Percentiles rank a stretch among this genome's conserved stretches.
phyloP scores from a whole-genome alignment of 495 filamentous ascomycete genomes.

The Lepidopterella palustris region DNA sequence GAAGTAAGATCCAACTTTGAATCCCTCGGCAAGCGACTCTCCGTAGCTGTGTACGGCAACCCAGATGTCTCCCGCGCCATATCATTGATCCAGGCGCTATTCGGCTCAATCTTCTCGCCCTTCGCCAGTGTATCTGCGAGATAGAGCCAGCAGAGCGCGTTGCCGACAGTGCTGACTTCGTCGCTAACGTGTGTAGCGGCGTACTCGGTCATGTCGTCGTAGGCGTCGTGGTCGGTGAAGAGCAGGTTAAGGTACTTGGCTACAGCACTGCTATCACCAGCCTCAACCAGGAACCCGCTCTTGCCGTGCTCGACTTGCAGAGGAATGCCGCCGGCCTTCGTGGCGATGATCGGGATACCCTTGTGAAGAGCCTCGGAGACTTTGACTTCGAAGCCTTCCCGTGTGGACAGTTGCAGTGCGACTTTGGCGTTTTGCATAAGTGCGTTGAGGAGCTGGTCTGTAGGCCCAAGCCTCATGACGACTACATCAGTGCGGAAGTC shows the following conservation, averaged over 20 bases:
- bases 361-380: constrained; percentile 84
- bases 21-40: constrained; percentile 50
- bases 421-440: constrained; percentile 68
- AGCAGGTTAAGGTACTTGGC: constrained; percentile 63
- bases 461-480: constrained; percentile 69
- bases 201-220: constrained; percentile 60
- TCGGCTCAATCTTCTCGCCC: constrained; percentile 43
- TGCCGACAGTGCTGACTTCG: constrained; percentile 79
- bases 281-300: constrained; percentile 70
- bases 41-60: constrained; percentile 49
- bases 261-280: constrained; percentile 66
- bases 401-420: constrained; percentile 71
- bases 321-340: constrained; percentile 72
- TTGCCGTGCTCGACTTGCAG: constrained; percentile 68
- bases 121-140: constrained; percentile 57
- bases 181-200: constrained; percentile 64
- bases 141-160: constrained; percentile 71
- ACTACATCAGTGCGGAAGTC: constrained; percentile 55
- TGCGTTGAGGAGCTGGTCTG: constrained; percentile 75
- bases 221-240: constrained; percentile 58
- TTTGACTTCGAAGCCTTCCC: constrained; percentile 87
- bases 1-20: constrained; percentile 19
- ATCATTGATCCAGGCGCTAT: constrained; percentile 67
- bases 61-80: constrained; percentile 66
- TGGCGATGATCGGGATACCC: constrained; percentile 75